These are phyloP conservation scores for Tolypocladium tundrense DNA, from an alignment of 2,329 filamentous ascomycete genomes.

Conservation along the genomic window DNA sequence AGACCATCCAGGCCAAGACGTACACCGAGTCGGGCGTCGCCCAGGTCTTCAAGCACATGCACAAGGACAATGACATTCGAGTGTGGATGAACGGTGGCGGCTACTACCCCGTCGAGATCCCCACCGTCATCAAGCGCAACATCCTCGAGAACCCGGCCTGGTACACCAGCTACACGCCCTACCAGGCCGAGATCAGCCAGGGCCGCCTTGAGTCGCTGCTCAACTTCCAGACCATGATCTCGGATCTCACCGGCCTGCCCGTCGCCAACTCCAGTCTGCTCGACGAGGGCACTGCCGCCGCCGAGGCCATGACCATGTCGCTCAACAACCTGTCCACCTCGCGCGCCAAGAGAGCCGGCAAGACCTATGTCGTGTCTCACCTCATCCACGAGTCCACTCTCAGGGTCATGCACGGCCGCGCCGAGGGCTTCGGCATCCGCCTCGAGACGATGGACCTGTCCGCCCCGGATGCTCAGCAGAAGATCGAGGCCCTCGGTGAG, in stretches of 20 bases:
- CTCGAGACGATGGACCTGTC: slow-evolving; percentile 65
- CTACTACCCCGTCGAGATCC: slow-evolving; percentile 79
- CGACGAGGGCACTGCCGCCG: slow-evolving; percentile 85
- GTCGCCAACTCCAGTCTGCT: slow-evolving; percentile 87
- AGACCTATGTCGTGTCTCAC: slow-evolving; percentile 76
- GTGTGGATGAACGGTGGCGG: slow-evolving; percentile 76
- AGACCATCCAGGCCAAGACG: slow-evolving; percentile 38
- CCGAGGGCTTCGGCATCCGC: slow-evolving; percentile 82
- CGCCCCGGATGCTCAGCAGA: slow-evolving; percentile 46
- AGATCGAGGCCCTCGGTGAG: slow-evolving; percentile 64
- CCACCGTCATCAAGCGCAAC: slow-evolving; percentile 86
- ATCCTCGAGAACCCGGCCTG: slow-evolving; percentile 87
- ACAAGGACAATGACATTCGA: slow-evolving; percentile 23
- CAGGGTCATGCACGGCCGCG: slow-evolving; percentile 72
- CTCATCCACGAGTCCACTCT: slow-evolving; percentile 79
- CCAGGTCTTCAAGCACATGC: slow-evolving; percentile 26
- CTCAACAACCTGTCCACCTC: slow-evolving; percentile 63
- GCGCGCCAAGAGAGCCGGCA: slow-evolving; percentile 63
- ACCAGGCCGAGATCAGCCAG: slow-evolving; percentile 95
- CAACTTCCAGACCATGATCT: slow-evolving; percentile 91
- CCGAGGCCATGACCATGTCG: slow-evolving; percentile 92
- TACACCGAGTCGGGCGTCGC: slow-evolving; percentile 27
- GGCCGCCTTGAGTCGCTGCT: slow-evolving; percentile 83
- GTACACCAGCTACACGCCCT: slow-evolving; percentile 98
- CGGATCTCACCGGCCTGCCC: slow-evolving; percentile 75